Base-by-base conservation (phyloP, 208 protist genomes). In the Leishmania major region DNA sequence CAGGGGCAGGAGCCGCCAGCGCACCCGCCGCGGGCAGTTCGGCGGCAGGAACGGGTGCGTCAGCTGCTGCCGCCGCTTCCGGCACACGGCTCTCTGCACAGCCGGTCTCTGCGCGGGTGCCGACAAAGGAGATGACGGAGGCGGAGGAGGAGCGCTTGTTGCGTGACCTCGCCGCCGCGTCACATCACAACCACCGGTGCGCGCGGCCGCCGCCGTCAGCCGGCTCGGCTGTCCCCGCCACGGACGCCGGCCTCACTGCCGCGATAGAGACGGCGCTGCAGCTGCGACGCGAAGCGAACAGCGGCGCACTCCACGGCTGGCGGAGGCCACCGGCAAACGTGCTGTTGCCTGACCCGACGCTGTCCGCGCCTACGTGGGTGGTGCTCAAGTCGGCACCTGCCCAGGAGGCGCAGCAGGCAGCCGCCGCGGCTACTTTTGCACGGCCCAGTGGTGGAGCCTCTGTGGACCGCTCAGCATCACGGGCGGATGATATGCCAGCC, bases 301-400 rank as follows among this genome's bases (percentile, higher is more conserved):
- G 53, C 19, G 59, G 77, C 25, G 57, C 64, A 28, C 57, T 84
- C 4, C 53, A 83, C 59, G 86, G 83, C 22, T 89, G 86, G 86
- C 75, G 83, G 37, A 67, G 22, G 8, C 86, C 86, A 8, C 86
- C 86, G n/a, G 13, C 62, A 19, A 84, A 89, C 51, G 86, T 89
- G 62, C 59, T 89, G 64, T 55, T 89, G 77, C 86, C 86, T 25
- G 73, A 82, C 47, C 74, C 72, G 6, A 43, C 73, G 31, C 77
- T 80, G 51, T 28, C 60, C 40, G 66, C 59, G 10, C 64, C 76
- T 19, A 71, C 64, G 59, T 80, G 80, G 75, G 60, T 64, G 62
- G 19, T 87, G 69, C 31, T 71, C 43, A 7, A 51, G 35, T 59
- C 67, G 11, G 79, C 66, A 35, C 7, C 86, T 15, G 82, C 78